Evolutionary conservation across 164 flowering plant species (phyloP).

Genomic region (Nelumbo lutea): DNA sequence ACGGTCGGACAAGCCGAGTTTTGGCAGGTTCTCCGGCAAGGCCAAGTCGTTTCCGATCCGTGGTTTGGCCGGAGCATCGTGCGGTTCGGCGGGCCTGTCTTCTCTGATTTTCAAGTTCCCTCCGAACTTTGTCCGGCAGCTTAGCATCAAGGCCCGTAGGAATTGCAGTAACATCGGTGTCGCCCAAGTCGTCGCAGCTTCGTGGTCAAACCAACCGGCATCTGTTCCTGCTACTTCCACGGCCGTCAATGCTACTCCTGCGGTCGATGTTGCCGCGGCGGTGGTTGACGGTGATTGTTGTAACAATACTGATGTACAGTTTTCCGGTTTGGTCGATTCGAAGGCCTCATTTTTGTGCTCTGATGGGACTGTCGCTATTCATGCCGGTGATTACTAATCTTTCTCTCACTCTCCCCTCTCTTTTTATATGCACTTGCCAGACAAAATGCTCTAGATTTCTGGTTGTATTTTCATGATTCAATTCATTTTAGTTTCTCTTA

Average conservation of each 20-base stretch:
- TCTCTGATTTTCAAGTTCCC: constrained; percentile 77
- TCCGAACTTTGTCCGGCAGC: constrained; percentile 88
- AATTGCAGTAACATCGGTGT: constrained; percentile 98
- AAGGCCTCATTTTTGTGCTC: constrained; percentile 53
- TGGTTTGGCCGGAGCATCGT: constrained; percentile 4
- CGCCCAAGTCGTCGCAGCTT: constrained; percentile 87
- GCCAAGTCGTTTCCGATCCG: constrained; percentile 4
- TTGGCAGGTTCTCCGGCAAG: constrained; percentile 12
- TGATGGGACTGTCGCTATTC: constrained; percentile 83
- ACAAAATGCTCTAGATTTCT: no score
- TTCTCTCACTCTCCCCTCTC: background rate
- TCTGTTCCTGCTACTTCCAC: constrained; percentile 29
- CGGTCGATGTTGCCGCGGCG: constrained; percentile 20
- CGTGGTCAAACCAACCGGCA: constrained; percentile 60
- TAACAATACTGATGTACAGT: constrained; percentile 33
- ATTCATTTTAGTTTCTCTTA: no score
- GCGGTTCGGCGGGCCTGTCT: constrained; percentile 26
- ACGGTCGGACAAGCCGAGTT: constrained; percentile 17
- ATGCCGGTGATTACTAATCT: constrained; percentile 58
- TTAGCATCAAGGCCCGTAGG: constrained; percentile 82
- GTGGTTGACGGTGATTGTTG: constrained; percentile 22
- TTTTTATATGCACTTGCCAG: background rate
- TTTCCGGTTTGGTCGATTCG: constrained; percentile 23
- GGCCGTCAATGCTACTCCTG: constrained; percentile 28
- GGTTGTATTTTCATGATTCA: no score